Conservation (phyloP, 2,329 filamentous ascomycete species). For the Knufia petricola region DNA sequence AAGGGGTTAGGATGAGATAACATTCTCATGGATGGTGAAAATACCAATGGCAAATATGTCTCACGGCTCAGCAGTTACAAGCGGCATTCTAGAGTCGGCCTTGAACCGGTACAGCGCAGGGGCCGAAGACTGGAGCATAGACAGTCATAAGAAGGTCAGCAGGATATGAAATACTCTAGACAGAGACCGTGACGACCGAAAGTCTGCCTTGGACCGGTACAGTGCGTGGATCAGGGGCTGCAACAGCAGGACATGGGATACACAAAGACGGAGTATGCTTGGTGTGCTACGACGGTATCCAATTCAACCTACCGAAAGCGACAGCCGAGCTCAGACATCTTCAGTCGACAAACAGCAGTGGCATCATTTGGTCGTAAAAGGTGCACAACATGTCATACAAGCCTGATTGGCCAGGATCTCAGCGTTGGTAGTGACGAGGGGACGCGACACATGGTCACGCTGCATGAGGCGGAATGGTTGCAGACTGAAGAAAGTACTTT, state of each 20-base stretch:
- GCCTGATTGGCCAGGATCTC: background rate
- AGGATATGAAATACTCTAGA: background rate
- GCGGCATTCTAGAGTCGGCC: too few relatives aligned
- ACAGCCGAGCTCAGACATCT: background rate
- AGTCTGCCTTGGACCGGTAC: background rate
- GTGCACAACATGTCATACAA: too few relatives aligned
- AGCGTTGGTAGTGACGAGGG: conserved; percentile 3
- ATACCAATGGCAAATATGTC: too few relatives aligned
- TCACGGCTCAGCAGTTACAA: too few relatives aligned
- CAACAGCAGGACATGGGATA: background rate
- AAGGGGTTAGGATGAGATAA: too few relatives aligned
- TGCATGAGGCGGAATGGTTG: background rate
- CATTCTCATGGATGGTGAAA: too few relatives aligned
- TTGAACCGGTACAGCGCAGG: too few relatives aligned
- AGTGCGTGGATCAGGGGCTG: background rate
- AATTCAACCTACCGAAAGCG: background rate
- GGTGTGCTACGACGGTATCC: background rate
- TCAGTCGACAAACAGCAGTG: background rate
- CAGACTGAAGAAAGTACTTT: background rate
- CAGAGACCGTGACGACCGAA: background rate
- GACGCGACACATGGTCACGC: background rate
- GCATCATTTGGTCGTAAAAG: background rate
- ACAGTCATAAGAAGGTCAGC: background rate
- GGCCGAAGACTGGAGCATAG: too few relatives aligned
- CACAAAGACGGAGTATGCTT: background rate